Evolutionary conservation across 192 early-diverging fungal species (phyloP).

Genomic region (Entomortierella lignicola): DNA sequence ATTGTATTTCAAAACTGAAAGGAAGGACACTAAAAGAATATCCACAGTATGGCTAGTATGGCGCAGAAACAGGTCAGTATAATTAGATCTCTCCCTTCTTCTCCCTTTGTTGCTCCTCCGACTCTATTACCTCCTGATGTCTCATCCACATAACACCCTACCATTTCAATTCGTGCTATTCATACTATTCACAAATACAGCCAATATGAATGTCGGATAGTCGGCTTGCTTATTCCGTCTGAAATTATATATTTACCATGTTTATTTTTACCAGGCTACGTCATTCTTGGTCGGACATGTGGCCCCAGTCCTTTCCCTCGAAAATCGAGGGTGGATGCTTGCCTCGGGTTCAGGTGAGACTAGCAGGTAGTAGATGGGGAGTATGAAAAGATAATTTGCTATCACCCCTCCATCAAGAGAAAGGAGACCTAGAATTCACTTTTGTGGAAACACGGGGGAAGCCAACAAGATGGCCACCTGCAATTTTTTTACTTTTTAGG

Average conservation of each 20-base stretch:
- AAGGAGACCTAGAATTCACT: too few relatives aligned
- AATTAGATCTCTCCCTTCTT: background rate
- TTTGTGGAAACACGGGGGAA: too few relatives aligned
- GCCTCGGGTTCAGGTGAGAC: slow-evolving; percentile 53
- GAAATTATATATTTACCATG: background rate
- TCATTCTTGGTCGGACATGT: slow-evolving; percentile 41
- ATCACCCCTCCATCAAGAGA: too few relatives aligned
- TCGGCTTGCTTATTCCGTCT: background rate
- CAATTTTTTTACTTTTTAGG: background rate
- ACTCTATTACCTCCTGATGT: background rate
- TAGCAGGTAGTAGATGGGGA: background rate
- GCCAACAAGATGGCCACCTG: background rate
- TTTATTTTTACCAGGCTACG: slow-evolving; percentile 1
- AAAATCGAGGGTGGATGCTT: slow-evolving; percentile 43
- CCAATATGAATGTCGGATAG: background rate
- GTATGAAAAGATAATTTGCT: background rate
- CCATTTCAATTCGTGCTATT: too few relatives aligned
- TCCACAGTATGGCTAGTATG: background rate
- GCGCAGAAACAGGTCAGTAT: background rate
- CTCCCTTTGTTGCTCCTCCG: too few relatives aligned
- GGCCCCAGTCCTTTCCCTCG: slow-evolving; percentile 36
- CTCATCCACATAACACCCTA: background rate
- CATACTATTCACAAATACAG: too few relatives aligned
- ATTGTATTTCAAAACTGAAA: too few relatives aligned
- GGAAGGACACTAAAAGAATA: background rate